phyloP scores from a whole-genome alignment of 1,284 basidiomycete species.

The Marasmius oreades region DNA sequence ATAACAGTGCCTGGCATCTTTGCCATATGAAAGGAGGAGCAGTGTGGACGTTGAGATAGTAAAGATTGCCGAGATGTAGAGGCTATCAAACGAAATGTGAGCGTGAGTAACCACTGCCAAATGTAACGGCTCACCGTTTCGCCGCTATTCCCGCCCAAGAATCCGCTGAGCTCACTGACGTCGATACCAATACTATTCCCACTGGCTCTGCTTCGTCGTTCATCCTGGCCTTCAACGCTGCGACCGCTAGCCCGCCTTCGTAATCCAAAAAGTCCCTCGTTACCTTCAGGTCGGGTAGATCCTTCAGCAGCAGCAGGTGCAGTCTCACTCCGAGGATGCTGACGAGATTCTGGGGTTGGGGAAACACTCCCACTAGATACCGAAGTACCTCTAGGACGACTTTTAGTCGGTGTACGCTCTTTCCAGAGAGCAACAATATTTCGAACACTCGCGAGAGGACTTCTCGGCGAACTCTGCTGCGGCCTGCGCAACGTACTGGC shows the following conservation, averaged over 20 bases:
- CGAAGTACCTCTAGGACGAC: constrained; percentile 28
- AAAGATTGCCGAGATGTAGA: constrained; percentile 75
- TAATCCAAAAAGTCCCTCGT: constrained; percentile 60
- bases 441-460: constrained; percentile 67
- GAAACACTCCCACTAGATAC: constrained; percentile 30
- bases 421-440: constrained; percentile 83
- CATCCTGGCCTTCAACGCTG: constrained; percentile 29
- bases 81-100: constrained; percentile 47
- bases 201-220: constrained; percentile 25
- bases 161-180: constrained; percentile 36
- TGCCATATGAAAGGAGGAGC: constrained; percentile 79
- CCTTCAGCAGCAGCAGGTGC: neutral
- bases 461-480: constrained; percentile 52
- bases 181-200: constrained; percentile 35
- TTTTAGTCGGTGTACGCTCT: constrained; percentile 49
- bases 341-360: constrained; percentile 27
- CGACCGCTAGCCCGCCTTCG: constrained; percentile 53
- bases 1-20: constrained; percentile 78
- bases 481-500: constrained; percentile 46
- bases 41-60: constrained; percentile 88
- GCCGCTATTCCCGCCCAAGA: constrained; percentile 11
- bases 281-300: constrained; percentile 17
- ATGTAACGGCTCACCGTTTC: constrained; percentile 33
- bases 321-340: neutral
- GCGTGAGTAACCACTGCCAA: constrained; percentile 7